These are phyloP conservation scores for Euclidium syriacum DNA, from an alignment of 345 rosid genomes.

Conservation along the genomic window DNA sequence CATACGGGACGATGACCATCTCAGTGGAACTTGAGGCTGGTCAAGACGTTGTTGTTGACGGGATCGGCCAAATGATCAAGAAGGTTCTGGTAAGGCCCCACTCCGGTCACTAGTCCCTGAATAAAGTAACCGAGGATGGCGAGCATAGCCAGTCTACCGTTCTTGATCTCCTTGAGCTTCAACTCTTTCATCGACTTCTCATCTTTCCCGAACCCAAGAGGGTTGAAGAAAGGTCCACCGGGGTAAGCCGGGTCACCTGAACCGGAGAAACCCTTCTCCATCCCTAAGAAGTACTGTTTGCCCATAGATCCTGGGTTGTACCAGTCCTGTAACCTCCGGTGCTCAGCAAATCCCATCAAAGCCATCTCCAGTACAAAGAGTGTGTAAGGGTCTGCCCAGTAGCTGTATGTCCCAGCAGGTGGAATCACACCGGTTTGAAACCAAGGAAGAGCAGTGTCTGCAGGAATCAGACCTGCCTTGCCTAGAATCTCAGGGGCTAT, in stretches of 20 bases:
- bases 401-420: conserved; percentile 86
- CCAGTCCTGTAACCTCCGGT: conserved; percentile 95
- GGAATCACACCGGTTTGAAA: conserved; percentile 95
- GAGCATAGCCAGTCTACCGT: conserved; percentile 87
- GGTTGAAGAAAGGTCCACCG: conserved; percentile 93
- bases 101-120: conserved; percentile 83
- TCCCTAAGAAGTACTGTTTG: conserved; percentile 83
- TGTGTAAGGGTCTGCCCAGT: conserved; percentile 96
- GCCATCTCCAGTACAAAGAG: conserved; percentile 93
- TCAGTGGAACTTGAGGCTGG: conserved; percentile 93
- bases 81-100: conserved; percentile 93
- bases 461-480: conserved; percentile 71
- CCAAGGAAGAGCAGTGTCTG: conserved; percentile 93
- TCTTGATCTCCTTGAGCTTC: conserved; percentile 96
- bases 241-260: conserved; percentile 88
- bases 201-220: conserved; percentile 85
- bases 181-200: conserved; percentile 83
- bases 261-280: conserved; percentile 80
- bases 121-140: conserved; percentile 77
- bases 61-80: conserved; percentile 95
- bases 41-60: conserved; percentile 85
- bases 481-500: conserved; percentile 93
- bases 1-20: neutral
- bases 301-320: conserved; percentile 85
- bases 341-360: conserved; percentile 95